Conservation (phyloP, 2,329 filamentous ascomycete species). For the Colletotrichum scovillei region DNA sequence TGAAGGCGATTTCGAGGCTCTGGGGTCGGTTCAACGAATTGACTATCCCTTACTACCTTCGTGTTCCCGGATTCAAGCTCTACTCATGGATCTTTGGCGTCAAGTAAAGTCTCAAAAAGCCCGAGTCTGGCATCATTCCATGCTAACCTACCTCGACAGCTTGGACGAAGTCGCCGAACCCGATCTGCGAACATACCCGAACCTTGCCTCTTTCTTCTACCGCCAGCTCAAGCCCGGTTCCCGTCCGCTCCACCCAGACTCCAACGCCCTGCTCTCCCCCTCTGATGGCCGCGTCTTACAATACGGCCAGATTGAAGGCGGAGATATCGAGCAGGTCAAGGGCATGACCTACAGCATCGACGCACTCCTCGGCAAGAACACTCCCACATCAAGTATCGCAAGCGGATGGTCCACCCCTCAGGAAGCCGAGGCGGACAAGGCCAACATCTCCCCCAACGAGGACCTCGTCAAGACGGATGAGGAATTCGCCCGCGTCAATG, state of each 20-base stretch:
- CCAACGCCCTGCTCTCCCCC: slow-evolving; percentile 84
- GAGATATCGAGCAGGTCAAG: slow-evolving; percentile 98
- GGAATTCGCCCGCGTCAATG: slow-evolving; percentile 94
- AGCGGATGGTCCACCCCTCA: slow-evolving; percentile 44
- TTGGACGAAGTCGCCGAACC: slow-evolving; percentile 88
- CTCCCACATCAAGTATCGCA: slow-evolving; percentile 66
- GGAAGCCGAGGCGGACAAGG: slow-evolving; percentile 40
- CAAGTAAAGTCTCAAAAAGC: slow-evolving; percentile 57
- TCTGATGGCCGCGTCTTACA: slow-evolving; percentile 92
- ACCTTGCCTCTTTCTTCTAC: slow-evolving; percentile 97
- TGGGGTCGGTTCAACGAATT: slow-evolving; percentile 96
- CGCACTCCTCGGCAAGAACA: slow-evolving; percentile 82
- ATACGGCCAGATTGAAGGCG: slow-evolving; percentile 90
- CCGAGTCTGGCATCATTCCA: neutral
- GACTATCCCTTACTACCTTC: slow-evolving; percentile 86
- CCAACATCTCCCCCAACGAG: slow-evolving; percentile 58
- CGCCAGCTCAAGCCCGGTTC: slow-evolving; percentile 90
- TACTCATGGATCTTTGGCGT: slow-evolving; percentile 95
- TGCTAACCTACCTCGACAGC: slow-evolving; percentile 54
- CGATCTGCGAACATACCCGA: slow-evolving; percentile 90
- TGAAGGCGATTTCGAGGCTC: slow-evolving; percentile 88
- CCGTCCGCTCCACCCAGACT: slow-evolving; percentile 85
- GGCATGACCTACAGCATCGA: slow-evolving; percentile 98
- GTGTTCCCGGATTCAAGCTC: slow-evolving; percentile 89
- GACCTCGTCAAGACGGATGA: slow-evolving; percentile 83